A percentile compares a stretch with the other conserved stretches of the same genome.
These are phyloP conservation scores for Boletellus ananiceps DNA, from an alignment of 768 basidiomycete genomes.

Conservation along the genomic window DNA sequence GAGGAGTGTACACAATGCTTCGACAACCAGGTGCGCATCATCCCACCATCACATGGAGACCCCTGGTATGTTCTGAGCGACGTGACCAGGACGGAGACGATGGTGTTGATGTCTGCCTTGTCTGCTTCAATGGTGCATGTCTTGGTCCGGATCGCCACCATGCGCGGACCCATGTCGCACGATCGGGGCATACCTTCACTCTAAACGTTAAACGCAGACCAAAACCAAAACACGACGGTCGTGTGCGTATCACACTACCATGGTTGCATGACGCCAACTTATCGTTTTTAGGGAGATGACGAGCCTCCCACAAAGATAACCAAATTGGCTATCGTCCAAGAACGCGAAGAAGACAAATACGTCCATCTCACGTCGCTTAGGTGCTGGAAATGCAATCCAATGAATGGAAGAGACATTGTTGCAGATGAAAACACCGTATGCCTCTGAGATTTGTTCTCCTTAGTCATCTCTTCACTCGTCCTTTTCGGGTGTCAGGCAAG, in stretches of 20 bases:
- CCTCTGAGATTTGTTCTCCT: neutral
- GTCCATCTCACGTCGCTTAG: conserved; percentile 59
- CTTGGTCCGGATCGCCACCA: conserved; percentile 60
- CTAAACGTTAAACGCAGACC: conserved; percentile 74
- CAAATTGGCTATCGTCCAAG: conserved; percentile 83
- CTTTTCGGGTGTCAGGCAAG: conserved; percentile 38
- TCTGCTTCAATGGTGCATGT: conserved; percentile 95
- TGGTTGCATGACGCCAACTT: neutral
- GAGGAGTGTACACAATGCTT: conserved; percentile 99
- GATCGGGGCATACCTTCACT: conserved; percentile 69
- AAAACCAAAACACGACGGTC: conserved; percentile 52
- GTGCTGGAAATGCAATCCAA: conserved; percentile 71
- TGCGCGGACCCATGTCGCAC: conserved; percentile 64
- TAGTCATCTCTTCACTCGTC: neutral
- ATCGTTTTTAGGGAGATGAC: conserved; percentile 52
- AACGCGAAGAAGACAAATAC: conserved; percentile 87
- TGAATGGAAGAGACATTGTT: conserved; percentile 42
- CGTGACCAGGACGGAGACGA: conserved; percentile 54
- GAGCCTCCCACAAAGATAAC: conserved; percentile 87
- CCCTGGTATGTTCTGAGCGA: neutral
- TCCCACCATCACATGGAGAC: conserved; percentile 1
- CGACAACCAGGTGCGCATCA: conserved; percentile 69
- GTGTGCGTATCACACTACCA: conserved; percentile 46
- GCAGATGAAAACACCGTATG: conserved; percentile 35
- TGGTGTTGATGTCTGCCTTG: conserved; percentile 86